These are phyloP conservation scores for Hemisphaericaspora subhashii DNA, from an alignment of 1,139 yeast species.

Conservation along the genomic window DNA sequence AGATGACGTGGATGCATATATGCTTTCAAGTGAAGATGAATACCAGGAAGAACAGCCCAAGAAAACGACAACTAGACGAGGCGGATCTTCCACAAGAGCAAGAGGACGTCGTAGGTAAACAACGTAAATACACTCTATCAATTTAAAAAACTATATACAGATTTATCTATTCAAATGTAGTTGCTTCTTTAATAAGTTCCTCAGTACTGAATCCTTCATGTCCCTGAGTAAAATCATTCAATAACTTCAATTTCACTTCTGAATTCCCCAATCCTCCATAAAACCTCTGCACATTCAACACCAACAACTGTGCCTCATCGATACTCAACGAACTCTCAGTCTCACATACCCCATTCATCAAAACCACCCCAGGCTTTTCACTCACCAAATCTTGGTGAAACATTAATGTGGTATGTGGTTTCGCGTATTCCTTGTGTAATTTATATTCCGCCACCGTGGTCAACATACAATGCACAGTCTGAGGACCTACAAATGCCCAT, in stretches of 20 bases:
- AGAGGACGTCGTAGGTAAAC: background rate
- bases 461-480: constrained; percentile 85
- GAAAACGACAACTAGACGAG: background rate
- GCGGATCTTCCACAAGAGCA: background rate
- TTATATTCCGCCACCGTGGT: constrained; percentile 93
- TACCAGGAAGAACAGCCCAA: constrained; percentile 1
- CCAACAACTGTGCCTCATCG: constrained; percentile 76
- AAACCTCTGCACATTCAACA: constrained; percentile 83
- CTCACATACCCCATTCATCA: constrained; percentile 89
- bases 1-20: background rate
- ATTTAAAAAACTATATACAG: constrained; percentile 8
- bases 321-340: constrained; percentile 61
- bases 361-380: constrained; percentile 62
- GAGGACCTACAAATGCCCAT: constrained; percentile 87
- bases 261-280: constrained; percentile 51
- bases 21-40: background rate
- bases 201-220: constrained; percentile 64
- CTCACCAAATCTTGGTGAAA: constrained; percentile 79
- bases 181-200: constrained; percentile 65
- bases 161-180: constrained; percentile 53
- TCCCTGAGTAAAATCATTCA: constrained; percentile 71
- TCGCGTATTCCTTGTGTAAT: constrained; percentile 86
- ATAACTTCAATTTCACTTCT: constrained; percentile 52
- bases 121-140: constrained; percentile 1
- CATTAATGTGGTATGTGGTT: constrained; percentile 89